Evolutionary conservation across 768 basidiomycete species (phyloP).

Genomic region (Cystobasidium tubakii): DNA sequence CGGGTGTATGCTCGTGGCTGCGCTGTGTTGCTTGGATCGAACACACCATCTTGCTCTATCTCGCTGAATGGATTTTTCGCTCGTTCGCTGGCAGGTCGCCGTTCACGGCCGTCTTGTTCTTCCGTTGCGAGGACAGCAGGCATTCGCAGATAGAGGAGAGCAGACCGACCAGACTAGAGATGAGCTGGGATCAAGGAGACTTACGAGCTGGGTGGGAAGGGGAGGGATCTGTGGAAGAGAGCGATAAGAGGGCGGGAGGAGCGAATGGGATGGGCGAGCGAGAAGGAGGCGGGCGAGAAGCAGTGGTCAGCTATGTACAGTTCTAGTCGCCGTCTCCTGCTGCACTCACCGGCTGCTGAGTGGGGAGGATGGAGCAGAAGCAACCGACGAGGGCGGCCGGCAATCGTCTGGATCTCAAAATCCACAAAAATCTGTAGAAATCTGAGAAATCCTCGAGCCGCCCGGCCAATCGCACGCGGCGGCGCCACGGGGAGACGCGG

Average conservation of each 20-base stretch:
- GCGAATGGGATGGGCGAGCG: neutral
- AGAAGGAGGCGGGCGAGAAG: neutral
- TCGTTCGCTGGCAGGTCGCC: neutral
- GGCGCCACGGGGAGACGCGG: neutral
- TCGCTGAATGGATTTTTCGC: neutral
- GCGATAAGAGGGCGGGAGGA: neutral
- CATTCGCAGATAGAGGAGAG: too few relatives aligned
- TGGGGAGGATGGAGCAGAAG: neutral
- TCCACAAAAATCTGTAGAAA: neutral
- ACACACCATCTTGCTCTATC: too few relatives aligned
- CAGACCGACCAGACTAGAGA: neutral
- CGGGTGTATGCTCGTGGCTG: too few relatives aligned
- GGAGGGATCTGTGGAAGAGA: neutral
- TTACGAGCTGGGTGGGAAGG: neutral
- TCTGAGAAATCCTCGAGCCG: neutral
- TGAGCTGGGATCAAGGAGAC: too few relatives aligned
- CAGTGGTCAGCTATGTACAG: too few relatives aligned
- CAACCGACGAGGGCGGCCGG: neutral
- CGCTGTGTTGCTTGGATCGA: neutral
- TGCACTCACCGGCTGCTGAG: neutral
- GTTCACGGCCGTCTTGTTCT: neutral
- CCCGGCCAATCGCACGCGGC: neutral
- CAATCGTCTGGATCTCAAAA: neutral
- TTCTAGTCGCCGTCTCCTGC: too few relatives aligned
- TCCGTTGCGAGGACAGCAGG: too few relatives aligned